Conservation (phyloP, 2,329 filamentous ascomycete species). For the Penicillium sp. region DNA sequence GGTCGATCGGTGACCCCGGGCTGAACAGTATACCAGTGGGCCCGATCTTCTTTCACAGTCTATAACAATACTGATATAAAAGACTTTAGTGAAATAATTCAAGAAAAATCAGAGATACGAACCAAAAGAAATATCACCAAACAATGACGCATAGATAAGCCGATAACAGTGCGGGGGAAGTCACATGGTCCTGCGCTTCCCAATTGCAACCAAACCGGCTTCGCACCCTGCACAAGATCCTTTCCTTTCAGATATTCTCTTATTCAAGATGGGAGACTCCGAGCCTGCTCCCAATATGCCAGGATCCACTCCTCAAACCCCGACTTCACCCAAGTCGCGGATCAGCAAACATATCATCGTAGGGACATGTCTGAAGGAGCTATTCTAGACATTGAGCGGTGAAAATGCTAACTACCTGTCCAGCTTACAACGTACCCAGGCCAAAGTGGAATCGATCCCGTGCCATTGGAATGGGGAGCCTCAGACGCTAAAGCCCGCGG, state of each 20-base stretch:
- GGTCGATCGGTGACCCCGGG: not conserved
- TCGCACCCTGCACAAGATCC: not conserved
- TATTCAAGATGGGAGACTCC: conserved; percentile 22
- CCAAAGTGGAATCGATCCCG: conserved; percentile 35
- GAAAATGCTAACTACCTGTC: conserved; percentile 18
- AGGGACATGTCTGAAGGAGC: conserved; percentile 7
- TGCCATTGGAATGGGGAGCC: conserved; percentile 5
- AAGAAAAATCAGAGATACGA: not conserved
- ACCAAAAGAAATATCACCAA: conserved; percentile 26
- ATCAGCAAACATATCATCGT: conserved; percentile 40
- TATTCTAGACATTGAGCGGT: no score
- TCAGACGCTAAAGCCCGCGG: conserved; percentile 54
- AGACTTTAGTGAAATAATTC: not conserved
- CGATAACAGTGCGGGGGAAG: conserved; percentile 29
- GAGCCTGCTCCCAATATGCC: conserved; percentile 20
- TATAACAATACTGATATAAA: no score
- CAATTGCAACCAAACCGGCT: conserved; percentile 4
- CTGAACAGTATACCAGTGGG: not conserved
- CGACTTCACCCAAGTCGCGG: conserved; percentile 22
- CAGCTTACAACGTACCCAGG: conserved; percentile 76
- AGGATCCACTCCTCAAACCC: conserved; percentile 19
- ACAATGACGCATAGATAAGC: conserved; percentile 2
- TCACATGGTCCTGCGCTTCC: conserved; percentile 24
- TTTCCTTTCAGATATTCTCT: not conserved
- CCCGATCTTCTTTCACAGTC: not conserved